phyloP scores from a whole-genome alignment of 2,329 filamentous ascomycete species.

The Scytalidium sp. region DNA sequence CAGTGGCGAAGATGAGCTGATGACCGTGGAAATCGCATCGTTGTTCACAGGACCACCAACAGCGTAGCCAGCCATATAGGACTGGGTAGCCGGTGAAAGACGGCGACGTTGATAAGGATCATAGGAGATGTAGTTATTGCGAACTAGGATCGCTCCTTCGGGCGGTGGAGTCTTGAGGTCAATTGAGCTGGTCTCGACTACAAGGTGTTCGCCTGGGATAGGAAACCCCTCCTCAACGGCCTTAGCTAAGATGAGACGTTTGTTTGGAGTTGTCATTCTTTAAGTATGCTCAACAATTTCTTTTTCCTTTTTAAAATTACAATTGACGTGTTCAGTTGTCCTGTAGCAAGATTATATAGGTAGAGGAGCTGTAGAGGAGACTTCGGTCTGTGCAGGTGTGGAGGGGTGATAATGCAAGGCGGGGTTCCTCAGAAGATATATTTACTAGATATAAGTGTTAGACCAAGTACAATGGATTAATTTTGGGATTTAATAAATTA shows the following conservation, averaged over 20 bases:
- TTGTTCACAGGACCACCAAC: conserved; percentile 63
- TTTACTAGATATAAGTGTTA: no score
- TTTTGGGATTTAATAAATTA: no score
- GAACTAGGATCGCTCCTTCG: conserved; percentile 63
- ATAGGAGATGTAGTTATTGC: conserved; percentile 70
- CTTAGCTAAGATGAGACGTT: conserved; percentile 69
- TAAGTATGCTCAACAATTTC: not conserved
- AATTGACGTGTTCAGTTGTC: not conserved
- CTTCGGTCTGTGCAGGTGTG: no score
- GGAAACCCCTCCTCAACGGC: conserved; percentile 60
- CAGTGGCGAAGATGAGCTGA: conserved; percentile 60
- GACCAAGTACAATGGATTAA: no score
- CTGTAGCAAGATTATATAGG: no score
- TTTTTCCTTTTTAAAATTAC: not conserved
- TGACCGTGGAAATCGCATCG: conserved; percentile 60
- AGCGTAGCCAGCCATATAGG: conserved; percentile 61
- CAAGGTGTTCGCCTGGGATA: conserved; percentile 65
- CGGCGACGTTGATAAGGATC: conserved; percentile 81
- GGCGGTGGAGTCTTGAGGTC: conserved; percentile 59
- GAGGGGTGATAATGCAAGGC: no score
- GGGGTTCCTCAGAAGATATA: no score
- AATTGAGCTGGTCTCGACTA: conserved; percentile 63
- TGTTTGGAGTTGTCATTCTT: conserved; percentile 50
- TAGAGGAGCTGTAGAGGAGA: no score
- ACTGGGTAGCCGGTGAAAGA: conserved; percentile 65